A percentile compares a stretch with the other conserved stretches of the same genome.
These are phyloP conservation scores for Gracilaria domingensis DNA, from an alignment of 23 red algal species.

Conservation along the genomic window DNA sequence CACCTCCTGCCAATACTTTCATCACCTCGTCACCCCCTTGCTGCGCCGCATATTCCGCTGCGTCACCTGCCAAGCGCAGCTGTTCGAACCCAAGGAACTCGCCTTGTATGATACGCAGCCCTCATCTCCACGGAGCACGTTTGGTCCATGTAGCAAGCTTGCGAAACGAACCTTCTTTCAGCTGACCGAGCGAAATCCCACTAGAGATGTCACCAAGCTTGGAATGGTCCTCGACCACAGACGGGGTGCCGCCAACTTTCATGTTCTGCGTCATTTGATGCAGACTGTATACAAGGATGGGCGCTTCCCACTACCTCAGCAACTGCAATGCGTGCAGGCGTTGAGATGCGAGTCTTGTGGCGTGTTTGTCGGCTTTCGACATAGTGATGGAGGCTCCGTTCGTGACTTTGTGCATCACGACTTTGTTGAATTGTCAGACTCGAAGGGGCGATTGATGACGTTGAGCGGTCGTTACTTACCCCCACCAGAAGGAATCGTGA, in stretches of 20 bases:
- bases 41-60: slow-evolving; percentile 60
- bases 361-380: slow-evolving; percentile 74
- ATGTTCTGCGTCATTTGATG: slow-evolving; percentile 56
- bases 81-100: slow-evolving; percentile 64
- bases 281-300: slow-evolving; percentile 60
- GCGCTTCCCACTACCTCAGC: slow-evolving; percentile 54
- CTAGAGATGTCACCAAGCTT: not conserved
- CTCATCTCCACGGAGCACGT: not conserved
- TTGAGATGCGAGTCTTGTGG: slow-evolving; percentile 47
- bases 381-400: slow-evolving; percentile 1
- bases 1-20: slow-evolving; percentile 42
- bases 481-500: slow-evolving; percentile 42
- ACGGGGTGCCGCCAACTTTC: slow-evolving; percentile 54
- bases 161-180: slow-evolving; percentile 57
- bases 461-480: slow-evolving; percentile 12
- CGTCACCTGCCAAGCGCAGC: slow-evolving; percentile 43
- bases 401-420: slow-evolving; percentile 58
- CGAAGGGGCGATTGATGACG: slow-evolving; percentile 34
- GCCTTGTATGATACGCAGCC: slow-evolving; percentile 37
- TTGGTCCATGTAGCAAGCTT: slow-evolving; percentile 30
- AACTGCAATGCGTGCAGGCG: slow-evolving; percentile 61
- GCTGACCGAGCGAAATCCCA: not conserved
- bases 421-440: slow-evolving; percentile 53
- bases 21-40: slow-evolving; percentile 37
- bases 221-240: slow-evolving; percentile 19